These are phyloP conservation scores for Eutrema yunnanense DNA, from an alignment of 345 rosid species.

Conservation along the genomic window DNA sequence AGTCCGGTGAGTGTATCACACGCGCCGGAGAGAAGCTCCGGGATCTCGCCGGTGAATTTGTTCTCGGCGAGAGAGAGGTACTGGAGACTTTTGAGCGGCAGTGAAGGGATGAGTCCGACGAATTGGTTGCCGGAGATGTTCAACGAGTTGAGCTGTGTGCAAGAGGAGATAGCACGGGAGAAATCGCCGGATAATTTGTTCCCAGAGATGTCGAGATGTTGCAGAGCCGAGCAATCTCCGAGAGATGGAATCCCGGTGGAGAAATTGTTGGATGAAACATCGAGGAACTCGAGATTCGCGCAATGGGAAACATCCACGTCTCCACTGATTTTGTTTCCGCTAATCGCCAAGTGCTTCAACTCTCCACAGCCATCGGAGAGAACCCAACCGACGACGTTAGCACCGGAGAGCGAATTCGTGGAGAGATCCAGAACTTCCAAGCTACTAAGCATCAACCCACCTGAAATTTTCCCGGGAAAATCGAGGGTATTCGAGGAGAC, in stretches of 20 bases:
- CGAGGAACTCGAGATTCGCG: conserved; percentile 49
- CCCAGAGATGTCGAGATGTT: conserved; percentile 69
- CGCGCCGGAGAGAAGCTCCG: conserved; percentile 49
- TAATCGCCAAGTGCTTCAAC: conserved; percentile 42
- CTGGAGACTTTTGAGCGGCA: conserved; percentile 49
- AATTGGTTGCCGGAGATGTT: conserved; percentile 64
- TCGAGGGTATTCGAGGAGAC: conserved; percentile 58
- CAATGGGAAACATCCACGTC: conserved; percentile 64
- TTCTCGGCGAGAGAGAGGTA: conserved; percentile 49
- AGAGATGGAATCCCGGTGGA: conserved; percentile 43
- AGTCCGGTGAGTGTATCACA: conserved; percentile 63
- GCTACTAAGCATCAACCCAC: conserved; percentile 41
- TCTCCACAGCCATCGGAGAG: conserved; percentile 55
- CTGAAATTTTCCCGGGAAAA: conserved; percentile 34
- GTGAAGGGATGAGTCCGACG: conserved; percentile 53
- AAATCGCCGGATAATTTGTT: conserved; percentile 67
- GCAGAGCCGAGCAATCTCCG: conserved; percentile 60
- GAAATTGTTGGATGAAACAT: conserved; percentile 75
- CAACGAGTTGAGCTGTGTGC: conserved; percentile 52
- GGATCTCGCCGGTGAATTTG: conserved; percentile 62
- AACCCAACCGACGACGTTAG: conserved; percentile 47
- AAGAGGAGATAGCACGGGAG: conserved; percentile 43
- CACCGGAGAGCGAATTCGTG: conserved; percentile 46
- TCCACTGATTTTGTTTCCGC: conserved; percentile 66
- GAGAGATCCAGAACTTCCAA: conserved; percentile 80